A percentile compares a stretch with the other conserved stretches of the same genome.
Evolutionary conservation across 108 stramenopile genomes (phyloP).

Genomic region (Nitzschia inconspicua): DNA sequence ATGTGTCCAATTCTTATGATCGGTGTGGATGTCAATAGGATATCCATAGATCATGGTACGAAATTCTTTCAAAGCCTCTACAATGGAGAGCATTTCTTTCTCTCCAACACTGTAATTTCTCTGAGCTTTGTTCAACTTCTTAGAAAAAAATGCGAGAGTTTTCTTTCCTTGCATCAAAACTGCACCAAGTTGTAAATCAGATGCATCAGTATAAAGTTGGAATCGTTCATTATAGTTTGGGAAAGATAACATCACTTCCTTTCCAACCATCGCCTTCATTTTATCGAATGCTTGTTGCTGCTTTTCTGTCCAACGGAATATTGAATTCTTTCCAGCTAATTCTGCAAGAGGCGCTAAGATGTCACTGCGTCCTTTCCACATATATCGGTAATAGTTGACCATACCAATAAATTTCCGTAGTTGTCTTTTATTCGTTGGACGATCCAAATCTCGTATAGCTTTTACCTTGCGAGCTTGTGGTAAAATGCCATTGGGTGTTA

Average conservation of each 20-base stretch:
- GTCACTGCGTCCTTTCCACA: too few relatives aligned
- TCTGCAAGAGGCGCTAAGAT: conserved; percentile 17
- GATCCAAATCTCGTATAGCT: conserved; percentile 4
- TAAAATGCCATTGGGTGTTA: conserved; percentile 3
- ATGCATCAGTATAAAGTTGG: conserved; percentile 39
- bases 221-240: conserved; percentile 30
- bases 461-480: conserved; percentile 5
- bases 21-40: too few relatives aligned
- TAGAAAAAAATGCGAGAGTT: conserved; percentile 22
- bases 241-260: conserved; percentile 14
- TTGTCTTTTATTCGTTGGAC: conserved; percentile 5
- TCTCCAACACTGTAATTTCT: too few relatives aligned
- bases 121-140: too few relatives aligned
- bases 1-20: too few relatives aligned
- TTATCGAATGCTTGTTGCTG: conserved; percentile 31
- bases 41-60: too few relatives aligned
- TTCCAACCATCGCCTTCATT: conserved; percentile 24
- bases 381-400: conserved; percentile 18
- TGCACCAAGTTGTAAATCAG: too few relatives aligned
- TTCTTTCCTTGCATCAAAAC: conserved; percentile 13
- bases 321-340: not conserved
- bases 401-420: conserved; percentile 19
- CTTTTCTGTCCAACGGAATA: conserved; percentile 6
- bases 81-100: too few relatives aligned
- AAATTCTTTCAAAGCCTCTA: too few relatives aligned